A percentile compares a stretch with the other conserved stretches of the same genome.
Conservation (phyloP, 257 asterid species). For the Penstemon eatonii region DNA sequence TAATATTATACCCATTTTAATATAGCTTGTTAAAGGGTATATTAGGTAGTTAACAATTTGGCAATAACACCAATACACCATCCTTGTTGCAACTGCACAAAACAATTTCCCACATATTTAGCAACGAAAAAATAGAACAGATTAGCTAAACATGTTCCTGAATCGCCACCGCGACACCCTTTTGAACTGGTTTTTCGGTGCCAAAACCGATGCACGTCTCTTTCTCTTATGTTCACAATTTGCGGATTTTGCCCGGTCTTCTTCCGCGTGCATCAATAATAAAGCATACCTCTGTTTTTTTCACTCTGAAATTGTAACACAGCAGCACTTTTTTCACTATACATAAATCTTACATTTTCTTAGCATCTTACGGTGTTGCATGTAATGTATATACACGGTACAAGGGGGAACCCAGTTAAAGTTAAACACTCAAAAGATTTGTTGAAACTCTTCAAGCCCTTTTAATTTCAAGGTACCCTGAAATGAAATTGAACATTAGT, state of each 20-base stretch:
- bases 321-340: not conserved
- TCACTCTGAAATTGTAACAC: not conserved
- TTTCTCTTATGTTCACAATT: slow-evolving; percentile 25
- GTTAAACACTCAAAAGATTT: not conserved
- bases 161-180: slow-evolving; percentile 9
- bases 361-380: slow-evolving; percentile 28
- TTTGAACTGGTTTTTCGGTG: too few relatives aligned
- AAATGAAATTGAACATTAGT: too few relatives aligned
- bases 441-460: slow-evolving; percentile 20
- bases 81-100: too few relatives aligned
- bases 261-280: slow-evolving; percentile 23
- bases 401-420: slow-evolving; percentile 3
- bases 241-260: slow-evolving; percentile 30
- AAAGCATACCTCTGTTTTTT: slow-evolving; percentile 5
- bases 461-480: slow-evolving; percentile 34
- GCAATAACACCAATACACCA: too few relatives aligned
- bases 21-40: too few relatives aligned
- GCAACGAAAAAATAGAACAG: slow-evolving; percentile 23
- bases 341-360: slow-evolving; percentile 22
- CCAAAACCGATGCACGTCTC: slow-evolving; percentile 31
- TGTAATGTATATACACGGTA: slow-evolving; percentile 15
- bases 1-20: too few relatives aligned
- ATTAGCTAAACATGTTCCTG: slow-evolving; percentile 63
- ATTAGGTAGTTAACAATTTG: too few relatives aligned
- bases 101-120: too few relatives aligned